A percentile compares a stretch with the other conserved stretches of the same genome.
Evolutionary conservation across 495 filamentous ascomycete genomes (phyloP).

Genomic region (Aspergillus saccharolyticus): DNA sequence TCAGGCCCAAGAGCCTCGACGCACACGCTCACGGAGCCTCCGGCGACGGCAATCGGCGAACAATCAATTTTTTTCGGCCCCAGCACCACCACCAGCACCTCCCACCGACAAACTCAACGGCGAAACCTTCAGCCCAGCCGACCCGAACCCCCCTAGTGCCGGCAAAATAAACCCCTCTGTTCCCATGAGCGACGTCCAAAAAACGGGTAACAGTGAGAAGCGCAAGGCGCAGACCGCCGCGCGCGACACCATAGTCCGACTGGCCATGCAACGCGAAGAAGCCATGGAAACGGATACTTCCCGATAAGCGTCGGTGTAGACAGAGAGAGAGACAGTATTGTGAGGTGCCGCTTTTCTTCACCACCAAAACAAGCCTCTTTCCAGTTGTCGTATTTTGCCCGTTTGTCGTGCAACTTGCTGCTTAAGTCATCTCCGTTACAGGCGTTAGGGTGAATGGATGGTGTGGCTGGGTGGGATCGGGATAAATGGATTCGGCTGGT

Average conservation of each 20-base stretch:
- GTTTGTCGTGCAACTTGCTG: too few species aligned
- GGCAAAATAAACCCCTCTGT: slow-evolving; percentile 14
- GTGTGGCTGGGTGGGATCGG: background rate
- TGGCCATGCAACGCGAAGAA: slow-evolving; percentile 43
- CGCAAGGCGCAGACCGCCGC: slow-evolving; percentile 36
- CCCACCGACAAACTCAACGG: background rate
- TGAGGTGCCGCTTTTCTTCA: too few species aligned
- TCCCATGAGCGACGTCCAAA: slow-evolving; percentile 5
- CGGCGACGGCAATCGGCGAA: slow-evolving; percentile 1
- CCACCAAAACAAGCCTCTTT: too few species aligned
- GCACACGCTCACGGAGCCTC: slow-evolving; percentile 12
- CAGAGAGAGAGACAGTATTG: background rate
- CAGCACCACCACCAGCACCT: slow-evolving; percentile 8
- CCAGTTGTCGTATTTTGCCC: too few species aligned
- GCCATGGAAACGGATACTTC: slow-evolving; percentile 35
- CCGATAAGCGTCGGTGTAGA: slow-evolving; percentile 21
- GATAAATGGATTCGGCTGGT: background rate
- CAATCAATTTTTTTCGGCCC: slow-evolving; percentile 15
- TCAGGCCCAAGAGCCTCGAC: slow-evolving; percentile 6
- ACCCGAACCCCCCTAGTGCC: background rate
- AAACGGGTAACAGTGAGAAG: slow-evolving; percentile 20
- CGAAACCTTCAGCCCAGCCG: background rate
- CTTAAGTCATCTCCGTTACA: background rate
- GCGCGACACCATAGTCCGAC: slow-evolving; percentile 33
- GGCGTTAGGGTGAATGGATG: background rate